Conservation (phyloP, 495 filamentous ascomycete genomes). For the Penicillium mononematosum region DNA sequence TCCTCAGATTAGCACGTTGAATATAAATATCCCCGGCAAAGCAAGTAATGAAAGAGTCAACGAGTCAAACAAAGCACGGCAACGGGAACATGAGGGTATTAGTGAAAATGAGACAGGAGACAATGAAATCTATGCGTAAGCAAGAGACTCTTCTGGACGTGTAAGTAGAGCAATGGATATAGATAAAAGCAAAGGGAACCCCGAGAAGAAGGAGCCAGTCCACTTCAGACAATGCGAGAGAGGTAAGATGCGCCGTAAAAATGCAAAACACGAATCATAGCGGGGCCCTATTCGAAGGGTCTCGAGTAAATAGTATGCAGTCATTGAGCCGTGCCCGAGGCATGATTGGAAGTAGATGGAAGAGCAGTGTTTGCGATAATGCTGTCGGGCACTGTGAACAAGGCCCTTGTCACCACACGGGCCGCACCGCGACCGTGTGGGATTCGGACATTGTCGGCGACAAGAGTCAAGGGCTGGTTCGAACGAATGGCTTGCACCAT, state of each 20-base stretch:
- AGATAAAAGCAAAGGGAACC: slow-evolving; percentile 1
- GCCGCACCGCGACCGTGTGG: slow-evolving; percentile 21
- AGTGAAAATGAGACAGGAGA: slow-evolving; percentile 10
- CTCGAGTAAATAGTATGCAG: not conserved
- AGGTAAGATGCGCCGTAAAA: slow-evolving; percentile 22
- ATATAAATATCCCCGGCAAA: not conserved
- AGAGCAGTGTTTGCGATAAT: slow-evolving; percentile 17
- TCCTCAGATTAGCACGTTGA: not conserved
- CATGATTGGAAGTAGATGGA: slow-evolving; percentile 15
- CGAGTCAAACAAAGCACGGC: not conserved
- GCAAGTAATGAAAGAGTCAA: not conserved
- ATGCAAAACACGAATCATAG: slow-evolving; percentile 21
- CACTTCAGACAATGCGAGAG: slow-evolving; percentile 18
- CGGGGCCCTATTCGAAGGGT: slow-evolving; percentile 2
- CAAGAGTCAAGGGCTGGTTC: slow-evolving; percentile 36
- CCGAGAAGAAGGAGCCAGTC: slow-evolving; percentile 23
- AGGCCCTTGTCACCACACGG: slow-evolving; percentile 17
- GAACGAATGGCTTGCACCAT: slow-evolving; percentile 44
- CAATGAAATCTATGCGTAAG: slow-evolving; percentile 15
- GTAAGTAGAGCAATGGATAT: slow-evolving; percentile 10
- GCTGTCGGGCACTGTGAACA: slow-evolving; percentile 15
- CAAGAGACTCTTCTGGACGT: not conserved
- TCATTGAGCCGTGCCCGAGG: slow-evolving; percentile 23
- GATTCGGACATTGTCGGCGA: slow-evolving; percentile 30
- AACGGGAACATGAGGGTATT: slow-evolving; percentile 23